Percentiles rank a stretch among this genome's conserved stretches.
phyloP scores from a whole-genome alignment of 306 rosid genomes.

The Trifolium fragiferum region DNA sequence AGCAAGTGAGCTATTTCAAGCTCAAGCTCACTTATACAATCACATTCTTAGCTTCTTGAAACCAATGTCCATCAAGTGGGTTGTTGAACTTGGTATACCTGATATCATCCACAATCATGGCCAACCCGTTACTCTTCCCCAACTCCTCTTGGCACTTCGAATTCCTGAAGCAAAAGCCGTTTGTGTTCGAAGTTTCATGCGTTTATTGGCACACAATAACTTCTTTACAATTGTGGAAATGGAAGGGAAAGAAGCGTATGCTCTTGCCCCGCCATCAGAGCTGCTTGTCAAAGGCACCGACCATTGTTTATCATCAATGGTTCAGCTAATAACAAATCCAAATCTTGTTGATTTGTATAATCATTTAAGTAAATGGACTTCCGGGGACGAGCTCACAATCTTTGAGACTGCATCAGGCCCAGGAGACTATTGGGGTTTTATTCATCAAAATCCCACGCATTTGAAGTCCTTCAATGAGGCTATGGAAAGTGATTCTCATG shows the following conservation, averaged over 20 bases:
- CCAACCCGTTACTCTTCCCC: neutral
- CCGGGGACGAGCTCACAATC: neutral
- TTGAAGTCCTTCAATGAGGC: neutral
- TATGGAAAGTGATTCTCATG: neutral
- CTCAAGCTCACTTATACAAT: neutral
- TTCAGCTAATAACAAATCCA: neutral
- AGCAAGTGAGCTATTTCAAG: neutral
- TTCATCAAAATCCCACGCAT: neutral
- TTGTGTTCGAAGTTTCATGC: neutral
- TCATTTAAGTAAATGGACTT: neutral
- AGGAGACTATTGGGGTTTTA: neutral
- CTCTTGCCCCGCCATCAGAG: neutral
- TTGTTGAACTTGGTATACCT: neutral
- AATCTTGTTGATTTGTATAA: neutral
- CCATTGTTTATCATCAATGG: neutral
- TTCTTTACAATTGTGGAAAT: too few species aligned
- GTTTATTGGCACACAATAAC: neutral
- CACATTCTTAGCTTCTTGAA: neutral
- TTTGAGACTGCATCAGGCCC: neutral
- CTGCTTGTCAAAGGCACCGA: neutral
- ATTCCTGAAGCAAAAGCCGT: neutral
- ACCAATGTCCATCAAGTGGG: neutral
- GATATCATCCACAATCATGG: neutral
- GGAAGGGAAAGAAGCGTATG: neutral
- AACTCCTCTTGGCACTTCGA: neutral